Percentiles rank a stretch among this genome's conserved stretches.
Evolutionary conservation across 768 basidiomycete species (phyloP).

Genomic region (Tremella mesenterica): DNA sequence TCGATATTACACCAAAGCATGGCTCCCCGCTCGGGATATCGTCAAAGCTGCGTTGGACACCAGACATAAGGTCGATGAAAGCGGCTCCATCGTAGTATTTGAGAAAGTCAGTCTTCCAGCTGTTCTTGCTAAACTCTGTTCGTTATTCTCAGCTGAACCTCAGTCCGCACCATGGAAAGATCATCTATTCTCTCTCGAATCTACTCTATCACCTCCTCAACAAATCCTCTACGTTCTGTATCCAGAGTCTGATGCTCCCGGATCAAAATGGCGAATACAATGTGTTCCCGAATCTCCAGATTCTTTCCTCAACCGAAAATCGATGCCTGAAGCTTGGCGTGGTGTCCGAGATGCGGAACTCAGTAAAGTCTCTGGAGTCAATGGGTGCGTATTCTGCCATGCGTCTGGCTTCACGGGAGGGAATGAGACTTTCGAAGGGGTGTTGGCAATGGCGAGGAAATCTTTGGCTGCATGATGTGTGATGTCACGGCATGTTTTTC

Average conservation of each 20-base stretch:
- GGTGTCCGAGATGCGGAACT: conserved; percentile 79
- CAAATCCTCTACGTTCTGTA: conserved; percentile 79
- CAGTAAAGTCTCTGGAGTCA: conserved; percentile 62
- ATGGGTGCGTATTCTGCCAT: conserved; percentile 83
- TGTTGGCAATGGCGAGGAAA: conserved; percentile 64
- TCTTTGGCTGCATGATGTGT: conserved; percentile 3
- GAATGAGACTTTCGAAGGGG: conserved; percentile 83
- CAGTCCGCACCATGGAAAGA: conserved; percentile 53
- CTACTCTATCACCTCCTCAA: conserved; percentile 49
- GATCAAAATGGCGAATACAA: conserved; percentile 72
- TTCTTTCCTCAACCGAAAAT: conserved; percentile 83
- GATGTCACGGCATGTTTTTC: neutral
- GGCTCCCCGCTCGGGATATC: conserved; percentile 83
- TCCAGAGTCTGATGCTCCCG: conserved; percentile 62
- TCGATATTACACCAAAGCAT: conserved; percentile 74
- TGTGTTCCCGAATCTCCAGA: conserved; percentile 74
- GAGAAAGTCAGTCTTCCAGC: conserved; percentile 52
- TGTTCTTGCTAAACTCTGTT: conserved; percentile 48
- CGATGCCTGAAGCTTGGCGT: conserved; percentile 86
- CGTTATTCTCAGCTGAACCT: neutral
- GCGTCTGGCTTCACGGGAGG: conserved; percentile 89
- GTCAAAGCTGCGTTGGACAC: conserved; percentile 56
- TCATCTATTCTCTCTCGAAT: conserved; percentile 82
- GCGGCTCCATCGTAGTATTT: conserved; percentile 70
- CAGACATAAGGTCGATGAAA: conserved; percentile 57